These are phyloP conservation scores for Camillea tinctor DNA, from an alignment of 2,329 filamentous ascomycete species.

Conservation along the genomic window DNA sequence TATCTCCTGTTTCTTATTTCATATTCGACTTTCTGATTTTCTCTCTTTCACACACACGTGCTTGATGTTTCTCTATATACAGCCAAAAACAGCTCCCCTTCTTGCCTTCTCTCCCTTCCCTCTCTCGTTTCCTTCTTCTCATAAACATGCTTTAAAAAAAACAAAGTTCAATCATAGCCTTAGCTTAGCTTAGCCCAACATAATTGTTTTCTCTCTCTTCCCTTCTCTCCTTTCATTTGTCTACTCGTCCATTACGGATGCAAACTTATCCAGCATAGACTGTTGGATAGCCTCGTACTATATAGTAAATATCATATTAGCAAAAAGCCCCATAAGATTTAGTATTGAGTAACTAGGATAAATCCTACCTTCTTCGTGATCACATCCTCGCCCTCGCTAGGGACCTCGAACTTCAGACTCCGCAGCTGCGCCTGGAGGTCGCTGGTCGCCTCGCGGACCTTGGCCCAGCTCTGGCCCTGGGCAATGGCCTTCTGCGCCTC, in stretches of 20 bases:
- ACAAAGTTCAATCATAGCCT: background rate
- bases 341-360: background rate
- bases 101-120: too few relatives aligned
- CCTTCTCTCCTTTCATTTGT: too few relatives aligned
- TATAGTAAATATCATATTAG: background rate
- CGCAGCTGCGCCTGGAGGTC: conserved; percentile 84
- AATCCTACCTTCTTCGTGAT: conserved; percentile 76
- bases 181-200: too few relatives aligned
- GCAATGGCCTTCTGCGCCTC: conserved; percentile 93
- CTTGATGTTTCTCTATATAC: too few relatives aligned
- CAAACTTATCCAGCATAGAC: conserved; percentile 95
- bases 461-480: conserved; percentile 87
- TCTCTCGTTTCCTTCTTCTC: background rate
- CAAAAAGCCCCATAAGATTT: background rate
- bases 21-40: too few relatives aligned
- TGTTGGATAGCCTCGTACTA: conserved; percentile 92
- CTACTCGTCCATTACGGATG: conserved; percentile 94
- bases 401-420: conserved; percentile 96
- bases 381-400: conserved; percentile 76
- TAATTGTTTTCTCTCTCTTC: background rate
- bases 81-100: too few relatives aligned
- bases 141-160: background rate
- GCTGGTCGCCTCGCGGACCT: conserved; percentile 85
- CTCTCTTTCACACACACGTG: too few relatives aligned
- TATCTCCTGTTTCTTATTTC: too few relatives aligned